phyloP scores from a whole-genome alignment of 225 moss, liverwort and hornwort species.

The Polytrichum formosum region DNA sequence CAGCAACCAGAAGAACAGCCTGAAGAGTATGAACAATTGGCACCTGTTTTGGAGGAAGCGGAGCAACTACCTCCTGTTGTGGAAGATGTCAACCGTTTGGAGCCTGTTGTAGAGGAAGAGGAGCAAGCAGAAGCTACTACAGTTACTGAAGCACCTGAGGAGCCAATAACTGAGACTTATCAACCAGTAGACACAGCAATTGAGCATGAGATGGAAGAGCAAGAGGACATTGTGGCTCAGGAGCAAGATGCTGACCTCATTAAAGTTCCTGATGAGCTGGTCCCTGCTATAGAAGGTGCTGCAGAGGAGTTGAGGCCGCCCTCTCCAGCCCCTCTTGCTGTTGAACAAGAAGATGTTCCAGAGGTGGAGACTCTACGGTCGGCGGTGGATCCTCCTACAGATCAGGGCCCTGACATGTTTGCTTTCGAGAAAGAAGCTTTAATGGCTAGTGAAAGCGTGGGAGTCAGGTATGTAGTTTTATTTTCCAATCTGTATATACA shows the following conservation, averaged over 20 bases:
- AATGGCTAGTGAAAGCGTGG: conserved; percentile 33
- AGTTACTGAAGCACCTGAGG: conserved; percentile 4
- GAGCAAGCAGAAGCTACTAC: conserved; percentile 19
- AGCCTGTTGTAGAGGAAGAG: conserved; percentile 25
- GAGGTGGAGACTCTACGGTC: conserved; percentile 89
- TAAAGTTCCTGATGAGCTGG: conserved; percentile 50
- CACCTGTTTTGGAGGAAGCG: conserved; percentile 42
- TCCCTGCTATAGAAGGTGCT: conserved; percentile 46
- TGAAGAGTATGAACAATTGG: conserved; percentile 48
- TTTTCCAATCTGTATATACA: conserved; percentile 15
- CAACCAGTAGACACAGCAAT: conserved; percentile 1
- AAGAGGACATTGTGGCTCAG: neutral
- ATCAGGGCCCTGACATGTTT: conserved; percentile 74
- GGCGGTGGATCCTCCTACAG: conserved; percentile 55
- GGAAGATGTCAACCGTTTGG: conserved; percentile 30
- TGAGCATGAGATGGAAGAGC: conserved; percentile 20
- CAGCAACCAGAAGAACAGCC: conserved; percentile 41
- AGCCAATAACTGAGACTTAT: neutral
- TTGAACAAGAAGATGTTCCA: conserved; percentile 53
- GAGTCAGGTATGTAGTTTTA: conserved; percentile 22
- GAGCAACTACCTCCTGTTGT: conserved; percentile 36
- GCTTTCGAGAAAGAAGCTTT: conserved; percentile 67
- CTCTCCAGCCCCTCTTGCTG: conserved; percentile 30
- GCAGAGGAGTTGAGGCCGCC: conserved; percentile 34
- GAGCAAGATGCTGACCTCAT: conserved; percentile 20